These are phyloP conservation scores for Geoglossum glabrum DNA, from an alignment of 495 filamentous ascomycete species.

Conservation along the genomic window DNA sequence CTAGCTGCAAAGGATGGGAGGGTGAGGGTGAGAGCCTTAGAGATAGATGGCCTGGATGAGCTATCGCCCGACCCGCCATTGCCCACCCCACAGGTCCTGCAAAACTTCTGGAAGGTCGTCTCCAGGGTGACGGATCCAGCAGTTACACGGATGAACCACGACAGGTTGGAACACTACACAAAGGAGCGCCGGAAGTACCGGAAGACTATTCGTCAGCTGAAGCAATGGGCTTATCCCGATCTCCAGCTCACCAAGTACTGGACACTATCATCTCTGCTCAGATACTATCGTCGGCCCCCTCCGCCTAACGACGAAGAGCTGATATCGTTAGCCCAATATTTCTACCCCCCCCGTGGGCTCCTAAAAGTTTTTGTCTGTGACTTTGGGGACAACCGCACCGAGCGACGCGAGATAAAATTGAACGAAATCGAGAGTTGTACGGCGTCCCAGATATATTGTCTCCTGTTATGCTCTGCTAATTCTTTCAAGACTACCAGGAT, in stretches of 20 bases:
- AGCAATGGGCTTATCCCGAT: not conserved
- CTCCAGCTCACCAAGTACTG: too few species aligned
- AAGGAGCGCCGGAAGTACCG: too few species aligned
- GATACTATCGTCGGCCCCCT: not conserved
- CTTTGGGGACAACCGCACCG: conserved; percentile 13
- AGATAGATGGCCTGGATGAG: too few species aligned
- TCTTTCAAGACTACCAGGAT: conserved; percentile 4
- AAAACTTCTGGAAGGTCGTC: too few species aligned
- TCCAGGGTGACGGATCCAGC: too few species aligned
- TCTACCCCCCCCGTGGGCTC: conserved; percentile 13
- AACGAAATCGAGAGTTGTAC: conserved; percentile 9
- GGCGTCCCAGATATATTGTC: not conserved
- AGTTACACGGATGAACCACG: too few species aligned
- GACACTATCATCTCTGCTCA: not conserved
- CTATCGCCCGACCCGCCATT: too few species aligned
- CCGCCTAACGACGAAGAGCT: not conserved
- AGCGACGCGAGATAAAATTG: conserved; percentile 12
- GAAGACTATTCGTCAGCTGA: too few species aligned
- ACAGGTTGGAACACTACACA: too few species aligned
- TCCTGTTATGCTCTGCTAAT: conserved; percentile 6
- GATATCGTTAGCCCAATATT: not conserved
- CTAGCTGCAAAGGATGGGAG: too few species aligned
- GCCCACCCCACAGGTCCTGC: too few species aligned
- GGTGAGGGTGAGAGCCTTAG: too few species aligned
- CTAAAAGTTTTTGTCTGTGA: conserved; percentile 16